These are phyloP conservation scores for Citrullus mucosospermus DNA, from an alignment of 306 rosid genomes.

Conservation along the genomic window DNA sequence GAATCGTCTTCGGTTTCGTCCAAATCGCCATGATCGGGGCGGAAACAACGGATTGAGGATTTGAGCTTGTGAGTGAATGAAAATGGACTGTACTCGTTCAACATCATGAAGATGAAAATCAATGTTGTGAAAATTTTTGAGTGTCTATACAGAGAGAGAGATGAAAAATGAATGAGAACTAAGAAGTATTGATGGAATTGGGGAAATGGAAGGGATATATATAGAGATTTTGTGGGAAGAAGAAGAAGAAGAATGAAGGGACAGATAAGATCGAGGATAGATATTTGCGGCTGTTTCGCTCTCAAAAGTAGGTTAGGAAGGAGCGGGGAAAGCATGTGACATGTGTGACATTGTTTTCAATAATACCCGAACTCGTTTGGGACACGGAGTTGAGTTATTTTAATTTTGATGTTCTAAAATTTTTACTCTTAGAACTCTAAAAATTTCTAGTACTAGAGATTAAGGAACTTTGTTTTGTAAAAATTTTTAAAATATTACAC, in stretches of 20 bases:
- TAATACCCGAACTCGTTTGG: too few species aligned
- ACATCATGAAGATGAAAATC: not conserved
- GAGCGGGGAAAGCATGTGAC: not conserved
- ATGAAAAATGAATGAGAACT: not conserved
- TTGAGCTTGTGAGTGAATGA: not conserved
- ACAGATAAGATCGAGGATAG: not conserved
- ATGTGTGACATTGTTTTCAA: not conserved
- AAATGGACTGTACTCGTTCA: conserved; percentile 4
- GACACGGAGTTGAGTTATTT: too few species aligned
- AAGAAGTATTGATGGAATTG: not conserved
- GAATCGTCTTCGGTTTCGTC: not conserved
- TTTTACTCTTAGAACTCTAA: too few species aligned
- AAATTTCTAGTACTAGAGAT: too few species aligned
- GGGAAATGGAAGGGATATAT: not conserved
- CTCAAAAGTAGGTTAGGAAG: not conserved
- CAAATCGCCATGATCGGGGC: not conserved
- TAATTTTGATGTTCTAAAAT: too few species aligned
- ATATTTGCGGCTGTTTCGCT: not conserved
- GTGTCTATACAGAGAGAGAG: not conserved
- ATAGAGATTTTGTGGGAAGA: not conserved
- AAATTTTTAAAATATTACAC: too few species aligned
- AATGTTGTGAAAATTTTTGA: not conserved
- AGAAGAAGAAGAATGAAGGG: conserved; percentile 16
- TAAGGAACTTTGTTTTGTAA: too few species aligned
- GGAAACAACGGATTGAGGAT: conserved; percentile 5